Evolutionary conservation across 257 asterid genomes (phyloP), one percentile per base, ranked within the genome.

Genomic region (Penstemon davidsonii): DNA sequence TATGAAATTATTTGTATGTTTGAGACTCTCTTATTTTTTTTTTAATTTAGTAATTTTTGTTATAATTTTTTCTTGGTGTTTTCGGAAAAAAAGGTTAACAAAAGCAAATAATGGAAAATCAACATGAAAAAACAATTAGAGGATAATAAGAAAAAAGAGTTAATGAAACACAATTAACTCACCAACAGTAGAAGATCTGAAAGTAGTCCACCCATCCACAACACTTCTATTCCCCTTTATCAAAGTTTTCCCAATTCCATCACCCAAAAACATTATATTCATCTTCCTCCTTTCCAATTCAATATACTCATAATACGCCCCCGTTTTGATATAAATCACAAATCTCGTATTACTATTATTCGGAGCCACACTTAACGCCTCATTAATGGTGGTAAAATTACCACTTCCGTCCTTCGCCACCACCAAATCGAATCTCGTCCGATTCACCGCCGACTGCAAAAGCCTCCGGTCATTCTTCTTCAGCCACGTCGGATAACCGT

Each of bases 401-500:
- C 91, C 91, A 11, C 69, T 80, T 4, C 91, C 88, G 8, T 85
- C 88, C 55, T 83, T 60, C 0, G 91, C 86, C 19, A 85, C 91
- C 5, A 59, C 64, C 36, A 85, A 40, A 54, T 83, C 57, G 10
- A 65, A 19, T 57, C 25, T 54, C 8, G 85, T 87, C 36, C 25
- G 53, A 59, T 80, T 82, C 70, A 60, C 71, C 47, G 85, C 62
- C 59, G 87, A 64, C 74, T 94, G 97, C 7, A 94, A 60, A 68
- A 91, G 41, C 38, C 76, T 47, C 75, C 97, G 78, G 8, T 94
- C 99, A 0, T 52, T 79, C 74, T 33, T 77, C 42, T 52, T 80
- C 73, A 94, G 19, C 99, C 99, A 94, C 52, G 55, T 38, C 8
- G 99, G 99, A 11, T 71, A 87, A 0, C 96, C 95, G 4, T 68